Percentiles rank a stretch among this genome's conserved stretches.
phyloP scores from a whole-genome alignment of 129 eudicot genomes.

The Saussurea involucrata region DNA sequence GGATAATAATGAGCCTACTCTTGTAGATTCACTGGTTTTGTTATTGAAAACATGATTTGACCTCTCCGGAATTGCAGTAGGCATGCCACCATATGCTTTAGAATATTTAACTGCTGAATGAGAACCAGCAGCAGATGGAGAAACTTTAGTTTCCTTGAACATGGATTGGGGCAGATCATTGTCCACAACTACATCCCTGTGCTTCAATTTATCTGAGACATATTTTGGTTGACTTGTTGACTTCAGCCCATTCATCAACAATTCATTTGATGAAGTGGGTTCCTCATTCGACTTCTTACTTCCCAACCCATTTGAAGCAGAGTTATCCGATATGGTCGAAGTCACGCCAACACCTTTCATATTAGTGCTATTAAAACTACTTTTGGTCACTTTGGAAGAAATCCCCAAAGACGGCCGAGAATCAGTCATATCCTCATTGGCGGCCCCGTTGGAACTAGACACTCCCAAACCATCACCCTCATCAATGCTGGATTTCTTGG shows the following conservation, averaged over 20 bases:
- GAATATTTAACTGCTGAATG: constrained; percentile 10
- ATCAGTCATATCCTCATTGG: neutral
- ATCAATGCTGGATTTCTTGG: constrained; percentile 32
- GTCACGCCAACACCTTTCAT: neutral
- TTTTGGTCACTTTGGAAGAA: neutral
- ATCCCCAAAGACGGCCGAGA: neutral
- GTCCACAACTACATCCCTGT: neutral
- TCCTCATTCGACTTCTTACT: constrained; percentile 26
- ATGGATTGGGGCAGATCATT: neutral
- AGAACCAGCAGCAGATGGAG: constrained; percentile 17
- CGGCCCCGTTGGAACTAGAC: constrained; percentile 10
- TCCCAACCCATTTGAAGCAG: constrained; percentile 4
- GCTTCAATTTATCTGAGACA: constrained; percentile 9
- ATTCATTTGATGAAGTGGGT: constrained; percentile 22
- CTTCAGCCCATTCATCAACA: constrained; percentile 4
- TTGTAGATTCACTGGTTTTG: constrained; percentile 23
- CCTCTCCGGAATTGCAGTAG: constrained; percentile 12
- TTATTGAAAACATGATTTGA: constrained; percentile 11
- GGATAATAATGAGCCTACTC: constrained; percentile 18
- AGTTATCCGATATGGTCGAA: constrained; percentile 13
- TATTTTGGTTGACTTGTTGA: constrained; percentile 8
- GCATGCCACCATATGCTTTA: constrained; percentile 9
- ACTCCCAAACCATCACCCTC: constrained; percentile 25
- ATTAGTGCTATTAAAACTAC: neutral
- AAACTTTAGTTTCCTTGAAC: constrained; percentile 20